Conservation (phyloP, 805 yeast genomes). For the Ogataea polymorpha region DNA sequence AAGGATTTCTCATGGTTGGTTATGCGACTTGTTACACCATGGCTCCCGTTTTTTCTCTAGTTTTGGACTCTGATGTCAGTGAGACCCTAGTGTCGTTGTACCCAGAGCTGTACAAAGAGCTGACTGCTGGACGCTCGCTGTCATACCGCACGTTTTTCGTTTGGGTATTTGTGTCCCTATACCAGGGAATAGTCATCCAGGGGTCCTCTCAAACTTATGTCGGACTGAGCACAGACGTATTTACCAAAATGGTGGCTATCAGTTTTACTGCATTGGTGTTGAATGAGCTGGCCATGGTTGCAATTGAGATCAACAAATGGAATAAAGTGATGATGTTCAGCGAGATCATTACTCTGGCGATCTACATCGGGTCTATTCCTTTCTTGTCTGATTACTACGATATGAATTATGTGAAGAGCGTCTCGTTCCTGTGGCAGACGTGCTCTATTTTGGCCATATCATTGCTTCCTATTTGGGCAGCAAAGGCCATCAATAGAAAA, state of each 20-base stretch:
- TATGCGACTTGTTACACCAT: slow-evolving; percentile 95
- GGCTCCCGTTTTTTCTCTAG: slow-evolving; percentile 96
- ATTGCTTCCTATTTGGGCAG: slow-evolving; percentile 85
- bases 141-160: slow-evolving; percentile 85
- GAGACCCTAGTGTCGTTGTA: slow-evolving; percentile 84
- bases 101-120: slow-evolving; percentile 92
- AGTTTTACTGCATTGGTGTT: slow-evolving; percentile 76
- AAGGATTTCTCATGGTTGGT: slow-evolving; percentile 98
- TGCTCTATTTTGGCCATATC: slow-evolving; percentile 63
- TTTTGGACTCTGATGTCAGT: slow-evolving; percentile 86
- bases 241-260: slow-evolving; percentile 77
- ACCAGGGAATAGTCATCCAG: slow-evolving; percentile 87
- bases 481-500: slow-evolving; percentile 68
- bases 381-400: slow-evolving; percentile 86
- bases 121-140: slow-evolving; percentile 82
- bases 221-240: slow-evolving; percentile 51
- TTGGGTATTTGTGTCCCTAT: slow-evolving; percentile 88
- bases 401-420: slow-evolving; percentile 53
- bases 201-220: slow-evolving; percentile 75
- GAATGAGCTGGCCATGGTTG: slow-evolving; percentile 92
- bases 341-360: slow-evolving; percentile 63
- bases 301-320: slow-evolving; percentile 91
- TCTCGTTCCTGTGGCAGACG: slow-evolving; percentile 67
- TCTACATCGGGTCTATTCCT: slow-evolving; percentile 77
- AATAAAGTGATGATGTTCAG: slow-evolving; percentile 69